Percentiles rank a stretch among this genome's conserved stretches.
Evolutionary conservation across 192 early-diverging fungal species (phyloP).

Genomic region (Umbelopsis sp.): DNA sequence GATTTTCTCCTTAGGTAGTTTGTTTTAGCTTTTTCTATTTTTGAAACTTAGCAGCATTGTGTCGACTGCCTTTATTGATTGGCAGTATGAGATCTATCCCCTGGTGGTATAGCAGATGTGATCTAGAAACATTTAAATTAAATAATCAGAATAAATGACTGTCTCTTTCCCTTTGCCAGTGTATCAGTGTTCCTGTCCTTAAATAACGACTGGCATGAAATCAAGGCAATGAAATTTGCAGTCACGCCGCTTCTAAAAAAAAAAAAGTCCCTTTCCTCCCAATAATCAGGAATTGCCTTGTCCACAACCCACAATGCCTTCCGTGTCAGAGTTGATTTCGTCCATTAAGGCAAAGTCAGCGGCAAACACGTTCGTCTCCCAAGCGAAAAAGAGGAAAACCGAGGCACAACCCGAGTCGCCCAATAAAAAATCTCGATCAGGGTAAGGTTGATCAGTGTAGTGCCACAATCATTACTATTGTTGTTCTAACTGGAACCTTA

Average conservation of each 20-base stretch:
- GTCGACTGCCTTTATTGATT: no score
- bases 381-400: conserved; percentile 12
- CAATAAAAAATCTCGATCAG: conserved; percentile 2
- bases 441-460: not conserved
- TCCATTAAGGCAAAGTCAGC: conserved; percentile 8
- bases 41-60: no score
- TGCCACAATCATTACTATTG: no score
- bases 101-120: no score
- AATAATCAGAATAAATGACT: no score
- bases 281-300: not conserved
- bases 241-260: not conserved
- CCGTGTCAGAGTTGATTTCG: conserved; percentile 2
- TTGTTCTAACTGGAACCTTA: not conserved
- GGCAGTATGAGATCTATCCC: no score
- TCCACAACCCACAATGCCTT: not conserved
- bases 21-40: no score
- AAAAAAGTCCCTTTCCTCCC: not conserved
- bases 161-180: no score
- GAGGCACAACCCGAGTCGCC: not conserved
- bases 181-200: no score
- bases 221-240: no score
- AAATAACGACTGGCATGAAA: no score
- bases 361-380: not conserved
- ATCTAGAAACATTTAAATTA: no score
- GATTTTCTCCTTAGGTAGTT: not conserved